Base-by-base conservation (phyloP, 768 basidiomycete species). In the Rhodotorula paludigena region DNA sequence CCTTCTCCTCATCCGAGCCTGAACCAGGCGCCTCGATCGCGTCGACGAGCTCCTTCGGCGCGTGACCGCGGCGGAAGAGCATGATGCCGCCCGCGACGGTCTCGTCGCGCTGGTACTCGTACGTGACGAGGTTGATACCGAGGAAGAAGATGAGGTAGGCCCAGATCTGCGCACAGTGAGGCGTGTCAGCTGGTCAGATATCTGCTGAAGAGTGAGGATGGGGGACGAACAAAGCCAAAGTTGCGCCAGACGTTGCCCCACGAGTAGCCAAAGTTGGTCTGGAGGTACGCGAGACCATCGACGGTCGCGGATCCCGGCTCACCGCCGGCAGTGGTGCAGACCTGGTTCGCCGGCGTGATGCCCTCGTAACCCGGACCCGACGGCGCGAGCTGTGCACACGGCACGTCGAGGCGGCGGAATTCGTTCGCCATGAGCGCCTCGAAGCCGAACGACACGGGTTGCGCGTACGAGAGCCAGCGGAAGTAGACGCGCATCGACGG, bases 401-500 rank as follows among this genome's bases (percentile, higher is more conserved):
- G 66, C 3, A 74, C 53, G 60, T 69, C 57, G 54, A 67, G 53
- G 3, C 45, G 59, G 55, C 58, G 68, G 72, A 72, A 65, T 53
- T 60, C 57, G 57, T 73, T 73, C 6, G 68, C 45, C 28, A 73
- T 38, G n/a, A 73, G 62, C 10, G 68, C 54, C 32, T 73, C 68
- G 62, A 73, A 73, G 7, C 59, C 65, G 65, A 74, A 74, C 10
- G 68, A 69, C 52, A 80, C 76, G 5, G 80, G 80, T 64, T 81
- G 77, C 47, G 80, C 71, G 64, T 80, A 80, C 41, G 76, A 74
- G 57, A 80, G 76, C 80, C 80, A 80, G 57, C 78, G 74, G 41
- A 77, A 75, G 79, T 79, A 80, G 51, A 77, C 77, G 23, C 74
- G 68, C 79, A 80, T 80, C 41, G 76, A 76, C 14, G 73, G 75